Evolutionary conservation across 495 filamentous ascomycete species (phyloP).

Genomic region (Aspergillus cristatus): DNA sequence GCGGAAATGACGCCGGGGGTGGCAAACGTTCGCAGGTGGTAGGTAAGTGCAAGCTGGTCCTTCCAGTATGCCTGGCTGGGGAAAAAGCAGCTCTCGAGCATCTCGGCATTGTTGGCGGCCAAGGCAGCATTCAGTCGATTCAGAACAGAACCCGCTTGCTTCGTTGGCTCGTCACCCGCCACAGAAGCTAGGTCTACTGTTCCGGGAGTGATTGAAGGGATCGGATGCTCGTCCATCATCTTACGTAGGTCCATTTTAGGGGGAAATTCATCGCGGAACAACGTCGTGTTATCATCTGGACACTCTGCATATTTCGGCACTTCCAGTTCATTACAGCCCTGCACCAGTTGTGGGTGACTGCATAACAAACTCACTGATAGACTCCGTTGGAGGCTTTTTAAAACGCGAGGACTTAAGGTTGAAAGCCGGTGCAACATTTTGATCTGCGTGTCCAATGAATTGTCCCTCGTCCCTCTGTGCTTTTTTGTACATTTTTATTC

Average conservation of each 20-base stretch:
- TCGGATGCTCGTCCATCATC: slow-evolving; percentile 14
- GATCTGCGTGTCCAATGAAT: too few relatives aligned
- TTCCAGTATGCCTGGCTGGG: slow-evolving; percentile 15
- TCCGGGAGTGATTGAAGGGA: slow-evolving; percentile 8
- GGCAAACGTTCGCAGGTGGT: slow-evolving; percentile 15
- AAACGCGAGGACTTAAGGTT: too few relatives aligned
- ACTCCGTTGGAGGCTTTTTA: too few relatives aligned
- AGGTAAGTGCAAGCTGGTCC: slow-evolving; percentile 14
- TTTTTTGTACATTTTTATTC: too few relatives aligned
- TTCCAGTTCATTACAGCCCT: too few relatives aligned
- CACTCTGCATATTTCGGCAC: too few relatives aligned
- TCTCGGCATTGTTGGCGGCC: slow-evolving; percentile 1
- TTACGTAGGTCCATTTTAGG: slow-evolving; percentile 9
- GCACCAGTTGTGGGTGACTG: too few relatives aligned
- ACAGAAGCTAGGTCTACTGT: slow-evolving; percentile 8
- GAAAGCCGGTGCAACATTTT: too few relatives aligned
- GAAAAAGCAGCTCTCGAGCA: slow-evolving; percentile 11
- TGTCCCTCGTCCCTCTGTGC: too few relatives aligned
- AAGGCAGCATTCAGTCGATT: slow-evolving; percentile 10
- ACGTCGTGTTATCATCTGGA: too few relatives aligned
- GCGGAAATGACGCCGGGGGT: slow-evolving; percentile 4
- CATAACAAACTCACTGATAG: too few relatives aligned
- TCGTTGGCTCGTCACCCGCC: slow-evolving; percentile 9
- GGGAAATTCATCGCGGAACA: slow-evolving; percentile 8
- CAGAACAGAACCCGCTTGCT: slow-evolving; percentile 5